Base-by-base conservation (phyloP, 305 asterid genomes). In the Lippia alba region DNA sequence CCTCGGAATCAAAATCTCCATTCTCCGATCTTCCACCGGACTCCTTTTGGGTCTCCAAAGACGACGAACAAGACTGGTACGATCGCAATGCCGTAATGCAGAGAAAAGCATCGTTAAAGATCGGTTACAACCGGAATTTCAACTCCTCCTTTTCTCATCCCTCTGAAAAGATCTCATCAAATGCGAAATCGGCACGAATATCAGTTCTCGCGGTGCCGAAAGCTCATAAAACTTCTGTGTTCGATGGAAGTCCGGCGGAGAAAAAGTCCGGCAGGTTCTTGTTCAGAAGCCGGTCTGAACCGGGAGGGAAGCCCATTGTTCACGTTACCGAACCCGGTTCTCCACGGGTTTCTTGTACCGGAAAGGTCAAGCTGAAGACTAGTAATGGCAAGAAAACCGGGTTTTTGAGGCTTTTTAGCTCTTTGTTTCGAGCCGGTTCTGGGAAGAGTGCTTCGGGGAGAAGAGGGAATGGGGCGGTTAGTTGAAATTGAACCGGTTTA, bases 311-410 rank as follows among this genome's bases (percentile, higher is more conserved):
- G 12, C 4, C 76, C 12, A 40, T 41, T 0, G 15, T 41, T 8
- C 80, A 79, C 12, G 78, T 34, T 3, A 0, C 70, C 18, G 92
- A 88, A 70, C 95, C 92, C 73, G 86, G 64, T 64, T 88, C 95
- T 4, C 95, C 95, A 0, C 70, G 78, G 44, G 95, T 88, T 9
- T 84, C 90, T 15, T 88, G 95, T 54, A 82, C 76, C 0, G 95
- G 95, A 18, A 72, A 77, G 67, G 85, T 88, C 19, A 76, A 72
- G 71, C 34, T 61, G 59, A 79, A 60, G 67, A 76, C 67, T 6
- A 70, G 77, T 2, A 78, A 71, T 0, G 77, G 72, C 12, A 80
- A 75, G 80, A 81, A 67, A 78, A 67, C 86, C 75, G 85, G 95
- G 66, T 64, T 86, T 9, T 74, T 84, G 55, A 75, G 81, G 71